A percentile compares a stretch with the other conserved stretches of the same genome.
These are phyloP conservation scores for Wickerhamomyces strasburgensis DNA, from an alignment of 805 yeast genomes.

Conservation along the genomic window DNA sequence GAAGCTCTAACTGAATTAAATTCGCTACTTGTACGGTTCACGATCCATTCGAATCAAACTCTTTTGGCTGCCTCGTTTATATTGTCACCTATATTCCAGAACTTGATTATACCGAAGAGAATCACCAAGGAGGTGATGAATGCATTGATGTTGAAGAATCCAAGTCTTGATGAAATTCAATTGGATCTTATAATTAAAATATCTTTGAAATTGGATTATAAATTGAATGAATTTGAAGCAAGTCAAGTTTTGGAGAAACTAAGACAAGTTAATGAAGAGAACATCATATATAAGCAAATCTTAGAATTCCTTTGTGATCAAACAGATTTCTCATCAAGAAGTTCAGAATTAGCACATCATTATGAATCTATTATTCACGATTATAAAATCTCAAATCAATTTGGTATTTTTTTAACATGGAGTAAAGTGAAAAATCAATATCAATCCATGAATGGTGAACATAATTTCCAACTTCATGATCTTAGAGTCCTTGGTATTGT, in stretches of 20 bases:
- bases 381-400: constrained; percentile 11
- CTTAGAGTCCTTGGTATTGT: constrained; percentile 11
- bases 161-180: constrained; percentile 17
- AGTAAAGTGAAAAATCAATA: constrained; percentile 9
- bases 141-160: constrained; percentile 15
- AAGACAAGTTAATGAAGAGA: constrained; percentile 4
- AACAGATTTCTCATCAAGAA: constrained; percentile 5
- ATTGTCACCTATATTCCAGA: constrained; percentile 2
- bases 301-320: constrained; percentile 10
- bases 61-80: constrained; percentile 8
- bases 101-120: not conserved
- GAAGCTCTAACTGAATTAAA: not conserved
- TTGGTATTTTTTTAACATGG: constrained; percentile 23
- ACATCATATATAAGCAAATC: constrained; percentile 5
- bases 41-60: constrained; percentile 10
- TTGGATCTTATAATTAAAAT: constrained; percentile 17
- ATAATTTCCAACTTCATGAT: constrained; percentile 10
- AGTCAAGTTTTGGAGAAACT: constrained; percentile 14
- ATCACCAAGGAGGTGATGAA: constrained; percentile 6
- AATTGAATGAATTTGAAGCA: constrained; percentile 13
- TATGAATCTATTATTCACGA: constrained; percentile 17
- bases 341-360: constrained; percentile 1
- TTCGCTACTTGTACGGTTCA: not conserved
- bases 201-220: constrained; percentile 5
- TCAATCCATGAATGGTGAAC: constrained; percentile 11